phyloP scores from a whole-genome alignment of 1,284 basidiomycete species.

The Tylopilus sp. region DNA sequence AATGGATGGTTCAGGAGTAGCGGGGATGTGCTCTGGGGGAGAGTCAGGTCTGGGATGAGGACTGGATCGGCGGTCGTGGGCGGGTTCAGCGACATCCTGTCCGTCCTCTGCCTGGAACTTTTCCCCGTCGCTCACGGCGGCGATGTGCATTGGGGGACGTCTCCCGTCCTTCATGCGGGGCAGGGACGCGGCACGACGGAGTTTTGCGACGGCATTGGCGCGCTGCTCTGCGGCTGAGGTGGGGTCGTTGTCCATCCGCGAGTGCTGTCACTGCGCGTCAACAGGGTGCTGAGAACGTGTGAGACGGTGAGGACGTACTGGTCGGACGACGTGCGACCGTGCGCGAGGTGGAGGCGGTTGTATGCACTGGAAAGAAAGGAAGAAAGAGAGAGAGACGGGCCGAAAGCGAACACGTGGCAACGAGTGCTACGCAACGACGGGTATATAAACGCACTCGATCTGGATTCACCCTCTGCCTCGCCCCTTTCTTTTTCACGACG shows the following conservation, averaged over 20 bases:
- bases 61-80: conserved; percentile 20
- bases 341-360: conserved; percentile 9
- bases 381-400: too few relatives aligned
- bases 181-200: conserved; percentile 84
- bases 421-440: not conserved
- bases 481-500: conserved; percentile 20
- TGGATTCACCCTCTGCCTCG: conserved; percentile 29
- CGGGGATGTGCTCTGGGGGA: conserved; percentile 27
- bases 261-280: conserved; percentile 4
- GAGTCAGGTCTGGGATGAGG: conserved; percentile 20
- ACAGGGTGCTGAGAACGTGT: not conserved
- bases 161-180: conserved; percentile 85
- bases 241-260: conserved; percentile 41
- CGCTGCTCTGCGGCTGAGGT: conserved; percentile 63
- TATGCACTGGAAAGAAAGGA: conserved; percentile 9
- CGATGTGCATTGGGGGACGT: conserved; percentile 76
- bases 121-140: conserved; percentile 75
- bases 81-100: conserved; percentile 25
- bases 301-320: not conserved
- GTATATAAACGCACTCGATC: conserved; percentile 24
- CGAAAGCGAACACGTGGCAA: conserved; percentile 24
- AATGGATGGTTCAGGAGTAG: conserved; percentile 36
- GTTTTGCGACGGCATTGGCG: conserved; percentile 81
- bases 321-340: not conserved
- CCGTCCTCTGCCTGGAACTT: conserved; percentile 43